Conservation (phyloP, 1,284 basidiomycete genomes). For the Cryptococcus sp. region DNA sequence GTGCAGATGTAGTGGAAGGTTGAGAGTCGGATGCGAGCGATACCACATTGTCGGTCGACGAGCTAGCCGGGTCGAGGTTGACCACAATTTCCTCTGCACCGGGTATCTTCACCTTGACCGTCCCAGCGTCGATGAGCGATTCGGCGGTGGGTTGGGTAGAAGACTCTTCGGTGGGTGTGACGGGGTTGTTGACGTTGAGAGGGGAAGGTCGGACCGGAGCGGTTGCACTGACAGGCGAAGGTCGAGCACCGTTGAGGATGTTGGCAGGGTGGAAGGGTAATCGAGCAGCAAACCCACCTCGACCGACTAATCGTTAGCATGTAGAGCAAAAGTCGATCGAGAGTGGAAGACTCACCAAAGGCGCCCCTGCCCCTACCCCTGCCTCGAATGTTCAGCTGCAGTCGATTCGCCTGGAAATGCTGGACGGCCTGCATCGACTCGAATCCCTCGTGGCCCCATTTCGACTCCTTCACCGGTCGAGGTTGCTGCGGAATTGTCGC, state of each 20-base stretch:
- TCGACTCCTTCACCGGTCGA: slow-evolving; percentile 9
- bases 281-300: slow-evolving; percentile 14
- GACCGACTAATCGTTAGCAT: slow-evolving; percentile 12
- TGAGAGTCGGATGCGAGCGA: not conserved
- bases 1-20: not conserved
- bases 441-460: slow-evolving; percentile 41
- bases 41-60: too few relatives aligned
- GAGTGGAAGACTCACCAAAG: slow-evolving; percentile 10
- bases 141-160: slow-evolving; percentile 22
- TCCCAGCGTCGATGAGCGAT: slow-evolving; percentile 19
- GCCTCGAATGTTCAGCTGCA: slow-evolving; percentile 9
- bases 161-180: slow-evolving; percentile 1
- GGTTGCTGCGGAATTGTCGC: not conserved
- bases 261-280: not conserved
- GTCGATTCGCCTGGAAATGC: slow-evolving; percentile 7
- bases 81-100: slow-evolving; percentile 10
- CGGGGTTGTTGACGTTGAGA: not conserved
- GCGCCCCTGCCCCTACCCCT: slow-evolving; percentile 18
- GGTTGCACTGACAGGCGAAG: not conserved
- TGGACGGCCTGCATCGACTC: slow-evolving; percentile 20
- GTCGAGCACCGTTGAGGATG: not conserved
- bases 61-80: too few relatives aligned
- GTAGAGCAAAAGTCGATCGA: not conserved
- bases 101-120: slow-evolving; percentile 32
- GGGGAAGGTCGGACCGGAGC: not conserved